Evolutionary conservation across 2,329 filamentous ascomycete species (phyloP).

Genomic region (Arthroderma uncinatum): DNA sequence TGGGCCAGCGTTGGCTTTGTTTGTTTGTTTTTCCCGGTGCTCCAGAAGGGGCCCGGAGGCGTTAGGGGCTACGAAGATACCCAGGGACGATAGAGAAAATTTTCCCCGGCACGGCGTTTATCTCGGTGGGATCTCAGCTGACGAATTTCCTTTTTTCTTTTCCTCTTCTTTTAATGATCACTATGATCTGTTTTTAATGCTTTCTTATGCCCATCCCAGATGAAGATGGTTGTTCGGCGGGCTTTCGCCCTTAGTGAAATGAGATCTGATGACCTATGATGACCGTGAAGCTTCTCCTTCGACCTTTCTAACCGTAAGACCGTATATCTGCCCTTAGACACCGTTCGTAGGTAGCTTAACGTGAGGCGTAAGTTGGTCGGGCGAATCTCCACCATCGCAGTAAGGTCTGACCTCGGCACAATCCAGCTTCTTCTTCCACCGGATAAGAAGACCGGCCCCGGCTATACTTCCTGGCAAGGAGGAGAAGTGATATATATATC

Average conservation of each 20-base stretch:
- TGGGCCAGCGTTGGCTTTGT: background rate
- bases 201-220: background rate
- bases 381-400: too few species aligned
- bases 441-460: background rate
- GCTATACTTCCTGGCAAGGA: background rate
- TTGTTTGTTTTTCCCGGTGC: background rate
- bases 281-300: background rate
- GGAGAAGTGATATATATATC: background rate
- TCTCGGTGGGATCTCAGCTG: background rate
- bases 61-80: conserved; percentile 3
- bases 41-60: background rate
- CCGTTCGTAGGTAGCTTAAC: background rate
- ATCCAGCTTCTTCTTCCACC: background rate
- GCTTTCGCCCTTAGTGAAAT: background rate
- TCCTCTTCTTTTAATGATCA: background rate
- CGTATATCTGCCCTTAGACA: too few species aligned
- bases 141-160: background rate
- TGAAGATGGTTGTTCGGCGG: background rate
- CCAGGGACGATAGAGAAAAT: background rate
- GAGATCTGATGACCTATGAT: background rate
- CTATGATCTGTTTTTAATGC: background rate
- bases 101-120: background rate
- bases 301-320: background rate
- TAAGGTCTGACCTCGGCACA: background rate
- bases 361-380: too few species aligned